Base-by-base conservation (phyloP, 768 basidiomycete species). In the Xanthoconium stramineum region DNA sequence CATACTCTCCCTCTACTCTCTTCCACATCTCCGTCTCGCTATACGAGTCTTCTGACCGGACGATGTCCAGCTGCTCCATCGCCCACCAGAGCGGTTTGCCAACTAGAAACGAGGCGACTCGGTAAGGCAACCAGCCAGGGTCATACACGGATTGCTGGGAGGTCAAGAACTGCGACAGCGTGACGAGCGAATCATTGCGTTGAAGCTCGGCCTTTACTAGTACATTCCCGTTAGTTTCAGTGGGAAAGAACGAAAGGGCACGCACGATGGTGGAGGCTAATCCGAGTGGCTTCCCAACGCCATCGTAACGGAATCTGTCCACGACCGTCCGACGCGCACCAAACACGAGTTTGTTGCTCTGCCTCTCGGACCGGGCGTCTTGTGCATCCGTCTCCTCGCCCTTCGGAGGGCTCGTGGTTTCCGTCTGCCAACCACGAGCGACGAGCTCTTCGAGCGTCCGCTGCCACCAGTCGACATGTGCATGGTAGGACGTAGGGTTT, bases 391-490 rank as follows among this genome's bases (percentile, higher is more conserved):
- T 37, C 37, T 59, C 56, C 29, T 59, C 57, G 24, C 47, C 49
- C 20, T 65, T 61, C 20, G 3, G 39, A 20, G 39, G 12, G 38
- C 32, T 55, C 20, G 62, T 64, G 12, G 54, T 62, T 11, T 52
- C 65, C 42, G 49, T 66, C 57, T 88, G 84, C 65, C 83, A 72
- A 1, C 88, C 88, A 28, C 74, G 76, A 51, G 76, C 67, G n/a
- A 87, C 81, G 38, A 88, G 66, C 15, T 75, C 75, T 61, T 88
- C 81, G 10, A 94, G 76, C 0, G 84, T 82, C 44, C 75, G 74
- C 35, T 81, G 83, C 95, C 95, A 98, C 94, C 94, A 98, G 52
- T 86, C 83, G 32, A 93, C 75, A 65, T 91, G 90, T 12, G 91
- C 83, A 47, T 83, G 73, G 69, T 86, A 97, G 5, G 91, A 86